phyloP scores from a whole-genome alignment of 2,329 filamentous ascomycete species.

The Exophiala sp. region DNA sequence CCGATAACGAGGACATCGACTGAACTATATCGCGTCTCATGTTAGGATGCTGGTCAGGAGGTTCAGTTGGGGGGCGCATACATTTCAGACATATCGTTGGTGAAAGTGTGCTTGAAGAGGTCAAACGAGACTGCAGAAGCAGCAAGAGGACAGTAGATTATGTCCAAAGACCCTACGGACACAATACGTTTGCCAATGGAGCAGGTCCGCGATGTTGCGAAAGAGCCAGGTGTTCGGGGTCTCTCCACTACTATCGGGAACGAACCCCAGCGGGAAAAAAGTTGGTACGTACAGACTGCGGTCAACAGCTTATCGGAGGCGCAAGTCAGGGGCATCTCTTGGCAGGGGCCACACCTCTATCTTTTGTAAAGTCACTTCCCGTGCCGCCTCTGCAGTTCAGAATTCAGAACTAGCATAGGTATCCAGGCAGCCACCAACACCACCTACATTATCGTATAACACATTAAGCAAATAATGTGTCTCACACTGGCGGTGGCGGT shows the following conservation, averaged over 20 bases:
- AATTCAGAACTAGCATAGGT: too few relatives aligned
- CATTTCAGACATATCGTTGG: slow-evolving; percentile 17
- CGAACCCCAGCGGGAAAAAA: background rate
- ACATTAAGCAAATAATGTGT: background rate
- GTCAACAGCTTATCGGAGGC: background rate
- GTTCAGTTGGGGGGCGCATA: slow-evolving; percentile 6
- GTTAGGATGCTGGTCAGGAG: slow-evolving; percentile 8
- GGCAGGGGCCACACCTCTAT: background rate
- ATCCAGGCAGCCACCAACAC: background rate
- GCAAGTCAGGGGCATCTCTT: background rate
- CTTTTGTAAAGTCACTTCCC: background rate
- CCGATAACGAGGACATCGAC: slow-evolving; percentile 98
- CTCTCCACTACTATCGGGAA: background rate
- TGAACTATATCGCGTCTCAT: slow-evolving; percentile 52
- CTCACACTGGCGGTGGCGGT: background rate
- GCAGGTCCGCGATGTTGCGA: background rate
- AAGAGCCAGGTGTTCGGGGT: background rate
- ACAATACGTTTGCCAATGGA: background rate
- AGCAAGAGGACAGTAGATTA: background rate
- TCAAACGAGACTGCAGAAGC: slow-evolving; percentile 2
- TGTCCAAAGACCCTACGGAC: background rate
- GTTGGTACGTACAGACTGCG: background rate
- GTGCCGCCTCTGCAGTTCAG: too few relatives aligned
- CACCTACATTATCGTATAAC: background rate
- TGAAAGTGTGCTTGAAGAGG: background rate